Conservation (phyloP, 345 rosid species). For the Eucalyptus lansdowneana region DNA sequence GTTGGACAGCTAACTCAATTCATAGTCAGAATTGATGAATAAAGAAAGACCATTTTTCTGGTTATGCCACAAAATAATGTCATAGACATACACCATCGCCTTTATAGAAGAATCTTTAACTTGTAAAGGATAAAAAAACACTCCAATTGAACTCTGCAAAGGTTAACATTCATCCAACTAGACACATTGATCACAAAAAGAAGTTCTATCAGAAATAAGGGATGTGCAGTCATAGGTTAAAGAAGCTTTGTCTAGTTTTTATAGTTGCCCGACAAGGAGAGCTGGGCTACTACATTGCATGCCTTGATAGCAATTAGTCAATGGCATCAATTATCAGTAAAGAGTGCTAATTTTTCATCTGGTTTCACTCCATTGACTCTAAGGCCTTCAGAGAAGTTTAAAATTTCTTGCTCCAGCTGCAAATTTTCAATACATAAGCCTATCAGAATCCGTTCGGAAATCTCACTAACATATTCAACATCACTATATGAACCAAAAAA, state of each 20-base stretch:
- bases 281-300: not conserved
- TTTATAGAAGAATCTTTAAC: too few species aligned
- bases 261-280: not conserved
- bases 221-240: not conserved
- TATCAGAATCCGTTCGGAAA: too few species aligned
- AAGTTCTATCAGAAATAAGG: not conserved
- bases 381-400: conserved; percentile 77
- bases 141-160: not conserved
- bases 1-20: too few species aligned
- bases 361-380: conserved; percentile 72
- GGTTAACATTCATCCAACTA: not conserved
- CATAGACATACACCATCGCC: too few species aligned
- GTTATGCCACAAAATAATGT: too few species aligned
- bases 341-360: conserved; percentile 75
- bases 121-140: not conserved
- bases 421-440: too few species aligned
- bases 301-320: conserved; percentile 98
- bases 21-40: too few species aligned
- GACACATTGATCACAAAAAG: not conserved
- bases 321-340: conserved; percentile 84
- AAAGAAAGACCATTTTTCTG: too few species aligned
- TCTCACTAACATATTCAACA: too few species aligned
- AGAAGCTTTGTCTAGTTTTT: not conserved
- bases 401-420: conserved; percentile 72
- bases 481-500: too few species aligned